These are phyloP conservation scores for Salix arbutifolia DNA, from an alignment of 345 rosid genomes.

Conservation along the genomic window DNA sequence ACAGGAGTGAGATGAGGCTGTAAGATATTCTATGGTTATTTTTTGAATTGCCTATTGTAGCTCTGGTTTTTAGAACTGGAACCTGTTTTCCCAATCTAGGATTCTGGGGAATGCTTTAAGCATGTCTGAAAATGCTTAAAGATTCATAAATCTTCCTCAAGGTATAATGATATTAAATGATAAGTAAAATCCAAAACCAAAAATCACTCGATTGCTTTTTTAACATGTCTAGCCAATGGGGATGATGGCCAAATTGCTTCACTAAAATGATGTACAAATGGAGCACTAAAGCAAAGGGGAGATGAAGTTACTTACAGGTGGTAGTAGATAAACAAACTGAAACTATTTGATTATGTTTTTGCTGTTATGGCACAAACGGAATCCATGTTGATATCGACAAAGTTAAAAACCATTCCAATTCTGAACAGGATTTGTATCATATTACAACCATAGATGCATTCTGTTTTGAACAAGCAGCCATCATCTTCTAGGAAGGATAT, in stretches of 20 bases:
- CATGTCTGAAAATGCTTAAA: background rate
- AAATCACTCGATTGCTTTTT: background rate
- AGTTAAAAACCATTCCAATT: background rate
- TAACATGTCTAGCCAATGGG: background rate
- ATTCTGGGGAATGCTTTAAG: background rate
- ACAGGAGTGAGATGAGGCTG: no score
- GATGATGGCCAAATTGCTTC: background rate
- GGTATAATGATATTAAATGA: no score
- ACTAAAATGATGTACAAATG: background rate
- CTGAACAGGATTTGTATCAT: background rate
- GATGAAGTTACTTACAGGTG: background rate
- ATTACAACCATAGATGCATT: background rate
- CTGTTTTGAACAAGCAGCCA: background rate
- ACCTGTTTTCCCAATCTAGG: background rate
- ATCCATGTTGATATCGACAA: background rate
- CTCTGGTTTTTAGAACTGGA: background rate
- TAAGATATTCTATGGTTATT: no score
- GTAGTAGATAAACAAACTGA: background rate
- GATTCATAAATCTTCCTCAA: no score
- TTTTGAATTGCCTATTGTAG: background rate
- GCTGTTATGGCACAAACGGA: background rate
- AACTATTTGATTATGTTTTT: background rate
- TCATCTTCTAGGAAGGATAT: slow-evolving; percentile 46
- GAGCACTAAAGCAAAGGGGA: background rate
- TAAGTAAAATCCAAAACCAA: background rate